A percentile compares a stretch with the other conserved stretches of the same genome.
Conservation (phyloP, 345 rosid genomes). For the Citrus cavaleriei region DNA sequence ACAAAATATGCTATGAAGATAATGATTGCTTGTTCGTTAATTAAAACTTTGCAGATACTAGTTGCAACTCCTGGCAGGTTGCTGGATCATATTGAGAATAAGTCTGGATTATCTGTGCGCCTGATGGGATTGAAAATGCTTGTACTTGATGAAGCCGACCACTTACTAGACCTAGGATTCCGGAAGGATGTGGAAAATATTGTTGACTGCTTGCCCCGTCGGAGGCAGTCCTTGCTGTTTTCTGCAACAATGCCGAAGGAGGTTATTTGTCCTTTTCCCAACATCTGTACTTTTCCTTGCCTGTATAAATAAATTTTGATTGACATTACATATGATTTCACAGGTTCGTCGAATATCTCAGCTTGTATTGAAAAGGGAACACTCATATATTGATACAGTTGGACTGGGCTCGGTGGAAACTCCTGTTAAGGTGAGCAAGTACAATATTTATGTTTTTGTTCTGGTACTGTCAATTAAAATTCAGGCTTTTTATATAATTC, state of each 20-base stretch:
- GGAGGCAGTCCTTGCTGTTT: conserved; percentile 80
- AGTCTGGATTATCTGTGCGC: conserved; percentile 67
- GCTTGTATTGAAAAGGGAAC: conserved; percentile 87
- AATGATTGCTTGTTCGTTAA: not conserved
- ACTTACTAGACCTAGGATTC: conserved; percentile 87
- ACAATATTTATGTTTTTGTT: not conserved
- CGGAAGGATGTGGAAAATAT: conserved; percentile 92
- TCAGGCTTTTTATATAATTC: not conserved
- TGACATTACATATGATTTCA: conserved; percentile 2
- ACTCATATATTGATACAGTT: conserved; percentile 68
- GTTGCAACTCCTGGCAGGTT: conserved; percentile 97
- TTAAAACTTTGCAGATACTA: conserved; percentile 49
- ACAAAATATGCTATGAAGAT: not conserved
- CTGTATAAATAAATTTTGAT: conserved; percentile 6
- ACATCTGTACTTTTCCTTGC: not conserved
- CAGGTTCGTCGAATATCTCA: conserved; percentile 94
- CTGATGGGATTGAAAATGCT: conserved; percentile 92
- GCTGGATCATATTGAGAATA: conserved; percentile 90
- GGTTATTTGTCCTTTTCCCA: conserved; percentile 34
- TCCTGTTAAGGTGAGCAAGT: conserved; percentile 58
- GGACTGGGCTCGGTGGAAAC: conserved; percentile 77
- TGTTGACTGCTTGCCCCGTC: conserved; percentile 81
- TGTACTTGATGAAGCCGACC: conserved; percentile 94
- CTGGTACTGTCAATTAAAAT: not conserved
- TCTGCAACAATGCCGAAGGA: conserved; percentile 95